Evolutionary conservation across 2,329 filamentous ascomycete genomes (phyloP), one percentile per base, ranked within the genome.

Genomic region (Epichloe aotearoae): DNA sequence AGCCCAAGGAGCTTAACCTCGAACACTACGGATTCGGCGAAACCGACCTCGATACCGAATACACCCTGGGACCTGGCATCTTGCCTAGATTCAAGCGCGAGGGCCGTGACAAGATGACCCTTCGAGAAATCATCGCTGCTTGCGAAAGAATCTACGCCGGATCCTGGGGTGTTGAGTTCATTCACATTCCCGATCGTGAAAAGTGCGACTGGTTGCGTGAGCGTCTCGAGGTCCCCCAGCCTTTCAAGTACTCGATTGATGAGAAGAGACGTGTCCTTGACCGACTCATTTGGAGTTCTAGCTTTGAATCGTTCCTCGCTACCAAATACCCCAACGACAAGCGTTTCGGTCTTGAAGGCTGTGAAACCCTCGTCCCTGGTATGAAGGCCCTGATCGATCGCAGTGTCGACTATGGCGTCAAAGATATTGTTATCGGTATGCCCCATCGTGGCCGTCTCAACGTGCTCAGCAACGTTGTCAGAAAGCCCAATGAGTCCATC

Each of bases 271-370:
- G 93, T 59, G 95, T 98, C 60, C 79, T 98, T 58, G 93, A 98
- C 72, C 88, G 93, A 64, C 77, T 98, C 57, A 98, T 98, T 69
- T 98, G 93, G 93, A 91, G 88, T 67, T 95, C 90, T 57, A 96
- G 88, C 71, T 98, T 98, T 68, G 93, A 98, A 74, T 74, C 82
- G 54, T 98, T 98, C 79, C 75, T 95, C 59, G 84, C 93, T 52
- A 96, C 89, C 53, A 98, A 98, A 72, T 97, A 96, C 72, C 93
- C 93, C 68, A 98, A 98, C 71, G 93, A 98, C 74, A 98, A 98
- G 80, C 88, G 93, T 65, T 98, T 98, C 70, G 93, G 93, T 73
- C 81, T 98, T 30, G 93, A 98, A 73, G 93, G 93, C 66, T 95
- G 90, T 64, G 93, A 98, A 71, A 91, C 88, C 52, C 79, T 98